Base-by-base conservation (phyloP, 257 asterid genomes). In the Solanum sitiens region DNA sequence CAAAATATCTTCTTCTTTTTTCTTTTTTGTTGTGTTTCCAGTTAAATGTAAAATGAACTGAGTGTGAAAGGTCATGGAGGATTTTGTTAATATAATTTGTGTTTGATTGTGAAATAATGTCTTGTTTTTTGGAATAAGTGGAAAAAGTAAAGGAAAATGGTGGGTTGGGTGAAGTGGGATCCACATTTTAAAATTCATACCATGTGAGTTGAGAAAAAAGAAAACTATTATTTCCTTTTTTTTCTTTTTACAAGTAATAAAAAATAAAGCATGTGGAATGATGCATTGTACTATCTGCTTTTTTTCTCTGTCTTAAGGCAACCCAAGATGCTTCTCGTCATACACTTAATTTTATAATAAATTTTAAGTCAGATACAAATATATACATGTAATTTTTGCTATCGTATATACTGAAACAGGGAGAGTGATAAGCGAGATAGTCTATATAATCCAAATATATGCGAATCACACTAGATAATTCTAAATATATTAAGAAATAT, bases 191-290 rank as follows among this genome's bases (percentile, higher is more conserved):
- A 75, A 89, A 86, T 86, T 27, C 85, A 80, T 16, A 80, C 85
- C 85, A 80, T 25, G 70, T 80, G 85, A 80, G 10, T 47, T 30
- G 27, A 47, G 85, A 30, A 80, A 80, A 77, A 18, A 18, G 3
- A 7, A 9, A 79, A 1, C 68, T 44, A 15, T 45, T 47, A 25
- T 27, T 47, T 25, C 23, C 6, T 30, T 47, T 5, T 15, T 15
- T 9, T 27, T 5, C 32, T 39, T 47, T 47, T 80, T 80, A 79
- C 25, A 5, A 6, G 6, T 16, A 47, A 30, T 30, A 13, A 70
- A 27, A 27, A 89, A 83, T 83, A 88, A 83, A 63, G 50, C 90
- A 90, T 42, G 90, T 88, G 90, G 85, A 23, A 80, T 6, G 77
- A 25, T 67, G 65, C 70, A 25, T 7, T 33, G 73, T 16, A 23